Percentiles rank a stretch among this genome's conserved stretches.
These are phyloP conservation scores for Lenwebbia sp. DNA, from an alignment of 345 rosid species.

Conservation along the genomic window DNA sequence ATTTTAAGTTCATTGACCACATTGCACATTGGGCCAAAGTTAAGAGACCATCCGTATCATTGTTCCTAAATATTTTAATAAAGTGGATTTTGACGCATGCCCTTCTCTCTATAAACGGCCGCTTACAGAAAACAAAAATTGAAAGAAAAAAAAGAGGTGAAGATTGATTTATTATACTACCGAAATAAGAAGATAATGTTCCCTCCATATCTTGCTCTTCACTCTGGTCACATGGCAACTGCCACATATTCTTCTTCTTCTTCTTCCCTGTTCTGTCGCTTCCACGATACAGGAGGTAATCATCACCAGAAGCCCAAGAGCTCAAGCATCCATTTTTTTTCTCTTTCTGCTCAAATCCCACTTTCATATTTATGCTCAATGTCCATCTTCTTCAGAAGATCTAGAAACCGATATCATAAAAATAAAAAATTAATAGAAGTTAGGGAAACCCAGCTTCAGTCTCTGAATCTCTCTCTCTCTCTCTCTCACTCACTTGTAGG, in stretches of 20 bases:
- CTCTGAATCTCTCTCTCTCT: neutral
- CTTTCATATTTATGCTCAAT: neutral
- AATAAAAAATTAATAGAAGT: neutral
- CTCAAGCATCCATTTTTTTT: neutral
- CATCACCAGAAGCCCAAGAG: neutral
- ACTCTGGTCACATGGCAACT: neutral
- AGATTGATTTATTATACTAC: neutral
- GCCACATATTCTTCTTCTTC: neutral
- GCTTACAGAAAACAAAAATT: neutral
- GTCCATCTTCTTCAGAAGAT: neutral
- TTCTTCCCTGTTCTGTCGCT: neutral
- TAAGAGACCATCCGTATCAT: too few species aligned
- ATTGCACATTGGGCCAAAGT: too few species aligned
- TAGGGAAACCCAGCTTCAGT: neutral
- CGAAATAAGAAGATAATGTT: neutral
- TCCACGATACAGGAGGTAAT: neutral
- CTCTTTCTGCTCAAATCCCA: neutral
- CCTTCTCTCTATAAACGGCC: neutral
- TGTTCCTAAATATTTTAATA: neutral
- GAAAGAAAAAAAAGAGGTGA: neutral
- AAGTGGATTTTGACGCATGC: neutral
- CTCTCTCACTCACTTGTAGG: neutral
- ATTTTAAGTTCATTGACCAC: too few species aligned
- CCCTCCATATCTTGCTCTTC: neutral
- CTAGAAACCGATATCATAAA: neutral